These are phyloP conservation scores for Botrytis fabae DNA, from an alignment of 2,329 filamentous ascomycete species.

Conservation along the genomic window DNA sequence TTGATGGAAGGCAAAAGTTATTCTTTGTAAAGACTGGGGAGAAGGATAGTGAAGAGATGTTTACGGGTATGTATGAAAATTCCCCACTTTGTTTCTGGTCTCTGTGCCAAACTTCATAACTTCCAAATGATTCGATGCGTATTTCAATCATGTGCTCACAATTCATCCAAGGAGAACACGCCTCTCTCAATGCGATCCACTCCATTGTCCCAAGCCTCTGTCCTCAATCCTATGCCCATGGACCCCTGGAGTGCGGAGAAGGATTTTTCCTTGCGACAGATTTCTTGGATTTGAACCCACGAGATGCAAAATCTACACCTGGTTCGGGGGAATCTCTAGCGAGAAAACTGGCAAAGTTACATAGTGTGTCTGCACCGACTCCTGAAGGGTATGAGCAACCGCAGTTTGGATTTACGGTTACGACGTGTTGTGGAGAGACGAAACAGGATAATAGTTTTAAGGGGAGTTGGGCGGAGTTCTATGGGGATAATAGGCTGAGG, in stretches of 20 bases:
- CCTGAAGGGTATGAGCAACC: constrained; percentile 58
- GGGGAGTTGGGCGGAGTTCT: constrained; percentile 81
- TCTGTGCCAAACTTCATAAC: constrained; percentile 6
- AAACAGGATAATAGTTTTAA: constrained; percentile 76
- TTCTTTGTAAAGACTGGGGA: constrained; percentile 74
- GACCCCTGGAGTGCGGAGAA: constrained; percentile 49
- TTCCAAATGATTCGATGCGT: neutral
- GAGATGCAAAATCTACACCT: constrained; percentile 32
- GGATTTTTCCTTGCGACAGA: constrained; percentile 67
- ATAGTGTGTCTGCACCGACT: constrained; percentile 70
- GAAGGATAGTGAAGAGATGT: constrained; percentile 67
- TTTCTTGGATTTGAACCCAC: constrained; percentile 66
- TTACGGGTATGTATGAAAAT: constrained; percentile 56
- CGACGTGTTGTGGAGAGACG: constrained; percentile 85
- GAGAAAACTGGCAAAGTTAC: constrained; percentile 73
- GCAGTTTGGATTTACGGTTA: constrained; percentile 79
- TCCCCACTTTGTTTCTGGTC: neutral
- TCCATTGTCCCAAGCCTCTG: constrained; percentile 70
- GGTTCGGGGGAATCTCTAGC: constrained; percentile 58
- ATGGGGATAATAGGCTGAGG: constrained; percentile 71
- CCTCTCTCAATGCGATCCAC: constrained; percentile 81
- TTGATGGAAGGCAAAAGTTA: constrained; percentile 32
- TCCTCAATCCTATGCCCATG: constrained; percentile 73
- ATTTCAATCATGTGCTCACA: constrained; percentile 17
- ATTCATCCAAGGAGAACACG: constrained; percentile 67